Evolutionary conservation across 768 basidiomycete genomes (phyloP), one percentile per base, ranked within the genome.

Genomic region (Hebeloma cylindrosporum): DNA sequence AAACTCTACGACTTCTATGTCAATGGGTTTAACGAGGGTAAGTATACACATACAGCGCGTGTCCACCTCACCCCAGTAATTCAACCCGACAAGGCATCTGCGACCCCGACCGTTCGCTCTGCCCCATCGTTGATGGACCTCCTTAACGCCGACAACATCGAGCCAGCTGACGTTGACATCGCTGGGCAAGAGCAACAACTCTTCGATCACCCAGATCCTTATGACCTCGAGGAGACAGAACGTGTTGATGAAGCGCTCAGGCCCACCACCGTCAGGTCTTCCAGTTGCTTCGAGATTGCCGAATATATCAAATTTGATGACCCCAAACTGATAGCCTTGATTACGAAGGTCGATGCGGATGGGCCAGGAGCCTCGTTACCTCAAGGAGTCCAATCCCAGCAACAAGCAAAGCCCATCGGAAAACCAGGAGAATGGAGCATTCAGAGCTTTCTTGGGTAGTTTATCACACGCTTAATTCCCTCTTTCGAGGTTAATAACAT

Each of bases 1-100:
- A 57, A 58, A 14, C 51, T 61, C 3, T 53, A 56, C 23, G 51
- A 55, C 25, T 53, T 40, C 29, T 58, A 56, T 45, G 45, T 38
- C 5, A 51, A 58, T 43, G 54, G 56, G 4, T 46, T 58, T 25
- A 21, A 31, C 11, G 49, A 55, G 7, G 51, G 57, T 1, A 41
- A 50, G 13, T 56, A 14, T 34, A 26, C 43, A 8, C 59, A 60
- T 32, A 30, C 11, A 11, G 50, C 57, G 6, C 54, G 36, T 41
- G 54, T 60, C 41, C 44, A 47, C 21, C 18, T 57, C 7, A n/a
- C n/a, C 37, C 47, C 17, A 45, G 3, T 11, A 27, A 8, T 26
- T 32, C 34, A n/a, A n/a, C n/a, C n/a, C 13, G 21, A 18, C 23
- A 39, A 30, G 16, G 11, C 30, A 16, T 17, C 29, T 21, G 10